phyloP scores from a whole-genome alignment of 2,329 filamentous ascomycete genomes.

The Ilyonectria destructans region DNA sequence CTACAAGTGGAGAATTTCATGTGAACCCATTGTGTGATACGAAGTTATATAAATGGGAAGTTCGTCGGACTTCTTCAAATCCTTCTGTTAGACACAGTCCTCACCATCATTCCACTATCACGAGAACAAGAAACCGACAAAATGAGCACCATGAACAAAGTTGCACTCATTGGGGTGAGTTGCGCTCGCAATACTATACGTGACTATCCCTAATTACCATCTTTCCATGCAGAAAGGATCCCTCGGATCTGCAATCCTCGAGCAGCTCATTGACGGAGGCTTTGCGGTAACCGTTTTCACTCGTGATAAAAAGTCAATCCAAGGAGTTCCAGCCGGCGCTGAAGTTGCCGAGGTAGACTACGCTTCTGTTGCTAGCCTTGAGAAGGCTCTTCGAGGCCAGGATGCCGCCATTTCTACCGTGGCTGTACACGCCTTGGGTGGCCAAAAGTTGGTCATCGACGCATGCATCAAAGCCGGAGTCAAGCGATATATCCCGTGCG shows the following conservation, averaged over 20 bases:
- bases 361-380: slow-evolving; percentile 61
- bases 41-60: too few relatives aligned
- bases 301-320: slow-evolving; percentile 48
- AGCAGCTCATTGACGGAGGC: slow-evolving; percentile 48
- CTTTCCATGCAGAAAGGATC: slow-evolving; percentile 10
- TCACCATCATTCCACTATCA: too few relatives aligned
- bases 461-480: slow-evolving; percentile 20
- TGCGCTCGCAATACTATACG: too few relatives aligned
- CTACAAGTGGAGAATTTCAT: too few relatives aligned
- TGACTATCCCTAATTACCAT: not conserved
- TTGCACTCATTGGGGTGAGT: slow-evolving; percentile 3
- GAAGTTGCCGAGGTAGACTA: slow-evolving; percentile 42
- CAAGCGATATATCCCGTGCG: slow-evolving; percentile 11
- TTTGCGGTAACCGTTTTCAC: slow-evolving; percentile 68
- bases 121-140: not conserved
- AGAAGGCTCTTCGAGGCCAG: slow-evolving; percentile 63
- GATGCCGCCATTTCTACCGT: slow-evolving; percentile 63
- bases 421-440: not conserved
- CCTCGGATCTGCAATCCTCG: slow-evolving; percentile 49
- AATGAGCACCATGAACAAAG: slow-evolving; percentile 1
- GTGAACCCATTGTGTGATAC: too few relatives aligned
- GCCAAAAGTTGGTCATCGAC: slow-evolving; percentile 17
- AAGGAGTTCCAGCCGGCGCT: not conserved
- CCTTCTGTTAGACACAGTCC: too few relatives aligned
- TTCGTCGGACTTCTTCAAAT: too few relatives aligned